phyloP scores from a whole-genome alignment of 2,329 filamentous ascomycete genomes.

The Ceratocystis alfenasii region DNA sequence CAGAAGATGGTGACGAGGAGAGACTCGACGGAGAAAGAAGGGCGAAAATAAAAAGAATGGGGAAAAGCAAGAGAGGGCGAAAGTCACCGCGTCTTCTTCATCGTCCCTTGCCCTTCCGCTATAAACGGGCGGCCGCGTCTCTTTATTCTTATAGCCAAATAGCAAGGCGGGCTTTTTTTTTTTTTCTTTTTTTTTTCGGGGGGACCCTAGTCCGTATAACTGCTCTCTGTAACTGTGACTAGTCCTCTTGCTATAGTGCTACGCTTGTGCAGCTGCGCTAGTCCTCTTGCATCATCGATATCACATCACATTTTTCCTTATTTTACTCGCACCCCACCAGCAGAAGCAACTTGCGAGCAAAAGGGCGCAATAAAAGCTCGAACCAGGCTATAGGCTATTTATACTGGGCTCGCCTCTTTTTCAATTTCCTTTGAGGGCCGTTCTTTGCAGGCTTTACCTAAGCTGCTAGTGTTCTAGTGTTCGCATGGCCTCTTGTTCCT shows the following conservation, averaged over 20 bases:
- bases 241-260: neutral
- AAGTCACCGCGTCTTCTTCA: neutral
- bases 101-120: neutral
- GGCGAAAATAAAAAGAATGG: neutral
- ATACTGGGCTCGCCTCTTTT: neutral
- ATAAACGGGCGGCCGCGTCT: neutral
- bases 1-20: neutral
- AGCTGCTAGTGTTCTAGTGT: too few relatives aligned
- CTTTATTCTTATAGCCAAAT: neutral
- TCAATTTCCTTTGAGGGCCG: neutral
- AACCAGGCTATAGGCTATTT: too few relatives aligned
- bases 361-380: too few relatives aligned
- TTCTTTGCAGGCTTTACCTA: too few relatives aligned
- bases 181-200: too few relatives aligned
- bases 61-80: neutral
- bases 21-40: neutral
- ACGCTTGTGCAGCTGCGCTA: neutral
- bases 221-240: too few relatives aligned
- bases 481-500: too few relatives aligned
- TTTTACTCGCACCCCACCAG: neutral
- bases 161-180: neutral
- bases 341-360: too few relatives aligned
- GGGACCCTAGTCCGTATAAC: neutral
- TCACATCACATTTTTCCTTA: neutral
- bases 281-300: neutral